phyloP scores from a whole-genome alignment of 139 green algal species.

The Chlamydomonas urium region DNA sequence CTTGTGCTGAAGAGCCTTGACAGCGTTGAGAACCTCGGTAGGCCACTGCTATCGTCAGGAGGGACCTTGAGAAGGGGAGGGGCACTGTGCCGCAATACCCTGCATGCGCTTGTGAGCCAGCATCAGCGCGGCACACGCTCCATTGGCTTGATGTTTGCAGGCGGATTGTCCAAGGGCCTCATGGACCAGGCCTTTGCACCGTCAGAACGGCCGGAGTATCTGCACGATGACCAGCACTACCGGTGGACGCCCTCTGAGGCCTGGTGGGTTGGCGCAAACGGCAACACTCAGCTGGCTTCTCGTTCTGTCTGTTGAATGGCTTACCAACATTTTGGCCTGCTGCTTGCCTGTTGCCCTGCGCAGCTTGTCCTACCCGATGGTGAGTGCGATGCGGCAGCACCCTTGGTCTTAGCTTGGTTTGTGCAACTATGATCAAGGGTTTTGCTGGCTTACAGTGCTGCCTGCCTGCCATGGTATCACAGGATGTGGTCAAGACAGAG shows the following conservation, averaged over 20 bases:
- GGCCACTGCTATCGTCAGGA: too few relatives aligned
- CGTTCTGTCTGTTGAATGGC: too few relatives aligned
- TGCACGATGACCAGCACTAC: conserved; percentile 16
- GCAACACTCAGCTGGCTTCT: too few relatives aligned
- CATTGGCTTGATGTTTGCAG: too few relatives aligned
- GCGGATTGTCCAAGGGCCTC: conserved; percentile 19
- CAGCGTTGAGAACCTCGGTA: conserved; percentile 2
- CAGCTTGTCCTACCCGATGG: conserved; percentile 12
- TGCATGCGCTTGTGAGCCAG: too few relatives aligned
- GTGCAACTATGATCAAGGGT: too few relatives aligned
- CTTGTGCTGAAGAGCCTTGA: conserved; percentile 3
- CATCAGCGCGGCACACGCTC: too few relatives aligned
- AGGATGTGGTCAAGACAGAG: conserved; percentile 17
- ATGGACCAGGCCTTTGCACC: conserved; percentile 16
- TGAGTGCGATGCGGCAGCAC: too few relatives aligned
- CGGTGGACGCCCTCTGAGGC: conserved; percentile 19
- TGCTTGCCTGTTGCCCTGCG: neutral
- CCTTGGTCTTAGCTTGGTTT: too few relatives aligned
- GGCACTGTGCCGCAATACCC: too few relatives aligned
- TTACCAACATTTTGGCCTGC: neutral
- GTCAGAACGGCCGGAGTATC: neutral
- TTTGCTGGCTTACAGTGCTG: conserved; percentile 11
- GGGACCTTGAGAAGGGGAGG: too few relatives aligned
- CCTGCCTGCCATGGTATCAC: conserved; percentile 14
- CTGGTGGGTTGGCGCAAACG: neutral